Percentiles rank a stretch among this genome's conserved stretches.
Conservation (phyloP, 164 flowering plant species). For the Warburgia ugandensis region DNA sequence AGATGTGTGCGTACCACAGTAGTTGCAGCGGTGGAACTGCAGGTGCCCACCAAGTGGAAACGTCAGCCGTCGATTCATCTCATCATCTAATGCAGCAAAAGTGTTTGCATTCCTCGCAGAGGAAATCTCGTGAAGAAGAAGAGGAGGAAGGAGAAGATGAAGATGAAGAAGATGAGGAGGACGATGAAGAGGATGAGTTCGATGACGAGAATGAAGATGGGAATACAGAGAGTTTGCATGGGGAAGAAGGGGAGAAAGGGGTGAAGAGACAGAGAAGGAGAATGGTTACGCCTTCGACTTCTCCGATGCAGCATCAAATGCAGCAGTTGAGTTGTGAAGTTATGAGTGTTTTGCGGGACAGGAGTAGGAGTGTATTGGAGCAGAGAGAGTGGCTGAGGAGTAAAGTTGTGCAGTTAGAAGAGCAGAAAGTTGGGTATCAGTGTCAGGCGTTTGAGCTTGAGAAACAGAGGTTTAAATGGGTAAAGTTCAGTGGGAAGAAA, state of each 20-base stretch:
- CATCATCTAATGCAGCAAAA: conserved; percentile 23
- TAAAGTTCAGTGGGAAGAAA: conserved; percentile 69
- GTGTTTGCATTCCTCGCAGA: conserved; percentile 37
- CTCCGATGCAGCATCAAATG: conserved; percentile 18
- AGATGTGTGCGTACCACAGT: conserved; percentile 96
- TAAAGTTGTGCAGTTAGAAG: conserved; percentile 51
- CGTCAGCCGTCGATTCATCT: no score
- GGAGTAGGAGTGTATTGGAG: conserved; percentile 43
- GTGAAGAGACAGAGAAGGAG: conserved; percentile 24
- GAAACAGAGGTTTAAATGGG: conserved; percentile 81
- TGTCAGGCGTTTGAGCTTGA: conserved; percentile 65
- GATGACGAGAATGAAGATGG: conserved; percentile 15
- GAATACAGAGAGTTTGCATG: conserved; percentile 4
- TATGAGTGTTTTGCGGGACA: conserved; percentile 44
- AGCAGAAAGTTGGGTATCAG: conserved; percentile 50
- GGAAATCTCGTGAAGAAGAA: no score
- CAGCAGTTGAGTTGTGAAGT: conserved; percentile 45
- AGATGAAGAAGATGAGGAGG: conserved; percentile 37
- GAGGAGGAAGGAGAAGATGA: conserved; percentile 37
- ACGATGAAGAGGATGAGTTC: conserved; percentile 18
- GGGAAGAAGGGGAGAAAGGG: conserved; percentile 10
- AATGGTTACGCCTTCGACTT: conserved; percentile 3
- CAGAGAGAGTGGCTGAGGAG: conserved; percentile 66
- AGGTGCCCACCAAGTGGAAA: conserved; percentile 22
- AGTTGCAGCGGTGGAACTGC: conserved; percentile 48